Percentiles rank a stretch among this genome's conserved stretches.
phyloP scores from a whole-genome alignment of 768 basidiomycete genomes.

The Leccinum ochraceum region DNA sequence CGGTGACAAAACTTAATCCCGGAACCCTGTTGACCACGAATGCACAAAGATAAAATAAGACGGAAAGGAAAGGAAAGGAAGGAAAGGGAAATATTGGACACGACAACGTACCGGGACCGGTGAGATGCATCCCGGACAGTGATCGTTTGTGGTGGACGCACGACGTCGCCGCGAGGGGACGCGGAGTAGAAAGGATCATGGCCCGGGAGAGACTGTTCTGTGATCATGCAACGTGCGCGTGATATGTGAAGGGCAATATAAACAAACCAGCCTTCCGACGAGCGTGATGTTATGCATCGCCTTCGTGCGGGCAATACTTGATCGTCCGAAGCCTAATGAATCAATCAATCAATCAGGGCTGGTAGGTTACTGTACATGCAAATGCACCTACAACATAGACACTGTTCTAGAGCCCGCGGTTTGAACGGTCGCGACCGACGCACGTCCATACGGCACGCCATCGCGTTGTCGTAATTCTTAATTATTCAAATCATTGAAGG shows the following conservation, averaged over 20 bases:
- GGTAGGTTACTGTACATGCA: background rate
- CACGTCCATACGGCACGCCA: background rate
- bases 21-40: background rate
- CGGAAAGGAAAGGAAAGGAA: background rate
- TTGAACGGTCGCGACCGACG: background rate
- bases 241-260: background rate
- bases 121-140: background rate
- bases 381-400: background rate
- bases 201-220: background rate
- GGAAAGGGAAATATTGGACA: background rate
- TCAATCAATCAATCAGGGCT: background rate
- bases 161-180: slow-evolving; percentile 5
- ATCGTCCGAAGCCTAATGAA: slow-evolving; percentile 2
- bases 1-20: background rate
- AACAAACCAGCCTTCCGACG: background rate
- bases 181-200: background rate
- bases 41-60: background rate
- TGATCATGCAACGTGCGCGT: background rate
- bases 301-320: background rate
- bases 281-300: background rate
- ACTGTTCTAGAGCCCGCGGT: background rate
- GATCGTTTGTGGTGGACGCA: background rate
- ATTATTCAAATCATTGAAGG: background rate
- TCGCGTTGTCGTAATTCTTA: background rate
- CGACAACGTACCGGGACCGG: background rate